Percentiles rank a stretch among this genome's conserved stretches.
Evolutionary conservation across 192 early-diverging fungal genomes (phyloP).

Genomic region (Podila epicladia): DNA sequence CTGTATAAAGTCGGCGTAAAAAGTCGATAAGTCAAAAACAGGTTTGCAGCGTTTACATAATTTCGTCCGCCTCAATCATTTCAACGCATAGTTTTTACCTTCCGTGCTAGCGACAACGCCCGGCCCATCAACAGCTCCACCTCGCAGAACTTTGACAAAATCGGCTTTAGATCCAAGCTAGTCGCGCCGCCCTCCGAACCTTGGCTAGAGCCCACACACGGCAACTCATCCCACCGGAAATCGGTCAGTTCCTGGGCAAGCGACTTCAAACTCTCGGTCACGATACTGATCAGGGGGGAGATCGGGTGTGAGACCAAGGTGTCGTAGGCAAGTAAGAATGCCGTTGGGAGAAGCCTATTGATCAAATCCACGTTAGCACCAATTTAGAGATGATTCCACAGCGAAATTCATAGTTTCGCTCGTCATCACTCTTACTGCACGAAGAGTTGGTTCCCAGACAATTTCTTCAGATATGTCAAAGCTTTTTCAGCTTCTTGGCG

Average conservation of each 20-base stretch:
- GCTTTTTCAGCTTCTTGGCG: conserved; percentile 81
- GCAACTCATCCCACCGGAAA: conserved; percentile 57
- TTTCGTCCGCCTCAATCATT: not conserved
- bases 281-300: conserved; percentile 36
- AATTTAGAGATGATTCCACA: conserved; percentile 19
- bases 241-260: conserved; percentile 46
- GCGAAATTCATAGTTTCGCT: too few relatives aligned
- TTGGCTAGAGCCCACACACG: not conserved
- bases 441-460: conserved; percentile 22
- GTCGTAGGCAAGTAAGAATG: conserved; percentile 81
- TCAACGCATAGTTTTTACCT: conserved; percentile 39
- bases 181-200: not conserved
- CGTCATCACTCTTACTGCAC: conserved; percentile 7
- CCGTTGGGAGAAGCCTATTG: conserved; percentile 34
- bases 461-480: conserved; percentile 20
- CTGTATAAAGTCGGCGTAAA: conserved; percentile 55
- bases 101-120: conserved; percentile 56
- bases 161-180: conserved; percentile 16
- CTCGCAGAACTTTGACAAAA: conserved; percentile 44
- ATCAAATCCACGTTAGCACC: conserved; percentile 4
- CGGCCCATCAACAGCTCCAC: conserved; percentile 54
- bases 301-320: conserved; percentile 69
- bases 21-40: not conserved
- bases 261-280: conserved; percentile 38
- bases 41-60: too few relatives aligned